Conservation (phyloP, 2,329 filamentous ascomycete species). For the Penicillium verrucosum region DNA sequence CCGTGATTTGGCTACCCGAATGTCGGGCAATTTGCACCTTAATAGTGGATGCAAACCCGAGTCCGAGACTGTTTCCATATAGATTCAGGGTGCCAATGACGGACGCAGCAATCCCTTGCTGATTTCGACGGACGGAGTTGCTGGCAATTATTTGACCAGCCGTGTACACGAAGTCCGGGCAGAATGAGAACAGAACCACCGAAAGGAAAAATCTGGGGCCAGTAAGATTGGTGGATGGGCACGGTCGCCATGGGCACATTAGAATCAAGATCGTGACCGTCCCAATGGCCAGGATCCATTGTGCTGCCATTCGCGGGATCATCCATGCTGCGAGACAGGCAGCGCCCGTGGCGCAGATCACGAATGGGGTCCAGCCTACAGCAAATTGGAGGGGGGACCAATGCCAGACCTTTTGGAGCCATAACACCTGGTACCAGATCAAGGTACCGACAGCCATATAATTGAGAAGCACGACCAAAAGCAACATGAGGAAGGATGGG, state of each 20-base stretch:
- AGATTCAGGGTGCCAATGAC: conserved; percentile 48
- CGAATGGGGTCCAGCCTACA: conserved; percentile 43
- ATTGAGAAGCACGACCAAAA: conserved; percentile 45
- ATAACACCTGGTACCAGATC: conserved; percentile 50
- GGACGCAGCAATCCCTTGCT: conserved; percentile 53
- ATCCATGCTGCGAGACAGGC: conserved; percentile 46
- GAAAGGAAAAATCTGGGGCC: conserved; percentile 44
- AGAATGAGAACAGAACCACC: conserved; percentile 36
- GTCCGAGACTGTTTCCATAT: conserved; percentile 44
- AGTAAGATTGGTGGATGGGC: conserved; percentile 46
- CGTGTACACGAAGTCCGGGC: conserved; percentile 51
- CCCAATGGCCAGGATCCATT: conserved; percentile 50
- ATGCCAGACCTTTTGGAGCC: conserved; percentile 46
- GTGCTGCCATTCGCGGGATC: conserved; percentile 47
- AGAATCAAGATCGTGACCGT: conserved; percentile 29
- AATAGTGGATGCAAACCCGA: conserved; percentile 46
- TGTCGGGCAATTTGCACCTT: conserved; percentile 27
- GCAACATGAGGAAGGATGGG: conserved; percentile 44
- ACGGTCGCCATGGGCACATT: conserved; percentile 45
- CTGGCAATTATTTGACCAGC: conserved; percentile 55
- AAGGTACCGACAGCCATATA: conserved; percentile 51
- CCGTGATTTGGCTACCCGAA: conserved; percentile 18
- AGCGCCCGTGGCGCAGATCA: conserved; percentile 38
- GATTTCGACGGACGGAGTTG: conserved; percentile 47
- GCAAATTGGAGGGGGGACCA: conserved; percentile 42